Base-by-base conservation (phyloP, 2,329 filamentous ascomycete species). In the Fusarium secorum region DNA sequence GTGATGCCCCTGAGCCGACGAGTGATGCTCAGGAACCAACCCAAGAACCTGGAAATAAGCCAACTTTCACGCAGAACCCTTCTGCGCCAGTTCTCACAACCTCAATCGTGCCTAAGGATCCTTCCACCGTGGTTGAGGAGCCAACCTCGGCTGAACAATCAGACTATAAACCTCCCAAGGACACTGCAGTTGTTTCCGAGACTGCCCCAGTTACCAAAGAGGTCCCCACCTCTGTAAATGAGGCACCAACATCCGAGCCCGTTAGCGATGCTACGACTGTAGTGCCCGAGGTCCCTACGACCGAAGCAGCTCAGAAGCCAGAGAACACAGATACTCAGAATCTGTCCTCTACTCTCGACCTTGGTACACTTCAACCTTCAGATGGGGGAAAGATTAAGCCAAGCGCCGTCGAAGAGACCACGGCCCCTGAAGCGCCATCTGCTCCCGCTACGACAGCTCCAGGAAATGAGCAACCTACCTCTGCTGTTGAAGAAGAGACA, bases 321-420 rank as follows among this genome's bases (percentile, higher is more conserved):
- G 62, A 55, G n/a, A 60, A 51, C 18, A 58, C 66, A 15, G 63
- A 51, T 8, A 64, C 49, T 6, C 41, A 51, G 18, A 52, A 18
- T 8, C 52, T 69, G 20, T 54, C 60, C 11, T 75, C 74, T 17
- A 76, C 73, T 36, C 28, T 76, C 36, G 64, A 76, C 24, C 74
- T 76, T 30, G 74, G 74, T n/a, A 64, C 61, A 20, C 54, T 76
- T 15, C 63, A 70, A 33, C 67, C 74, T n/a, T 64, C 67, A 10
- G 58, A 67, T 22, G 65, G 41, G 41, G 55, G 33, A 11, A 54
- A 42, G 35, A 60, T 57, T 10, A 46, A 72, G 38, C 55, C 63
- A 13, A 36, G 51, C 52, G 46, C 61, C n/a, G 45, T 46, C 24
- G 38, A 71, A 33, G 61, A 72, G 56, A 66, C 73, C 11, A 51